phyloP scores from a whole-genome alignment of 371 early-diverging fungal genomes.

The Paraphysoderma sedebokerense region DNA sequence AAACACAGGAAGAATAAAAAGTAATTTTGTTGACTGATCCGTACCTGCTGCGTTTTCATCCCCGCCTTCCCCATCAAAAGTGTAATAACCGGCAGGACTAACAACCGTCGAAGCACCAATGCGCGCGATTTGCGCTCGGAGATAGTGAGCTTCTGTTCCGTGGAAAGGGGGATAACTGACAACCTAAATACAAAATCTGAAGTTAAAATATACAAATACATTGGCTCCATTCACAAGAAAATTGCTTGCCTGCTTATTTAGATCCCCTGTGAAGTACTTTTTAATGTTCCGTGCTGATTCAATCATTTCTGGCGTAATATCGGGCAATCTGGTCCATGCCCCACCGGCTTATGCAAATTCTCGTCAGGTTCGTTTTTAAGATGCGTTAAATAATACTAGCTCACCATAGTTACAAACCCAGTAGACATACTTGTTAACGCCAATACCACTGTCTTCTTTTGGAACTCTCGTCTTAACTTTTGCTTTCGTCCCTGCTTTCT shows the following conservation, averaged over 20 bases:
- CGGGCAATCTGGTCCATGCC: conserved; percentile 25
- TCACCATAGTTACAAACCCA: too few relatives aligned
- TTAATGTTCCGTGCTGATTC: conserved; percentile 19
- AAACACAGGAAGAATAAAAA: neutral
- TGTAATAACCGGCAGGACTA: conserved; percentile 31
- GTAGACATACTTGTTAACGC: conserved; percentile 35
- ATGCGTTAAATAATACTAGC: too few relatives aligned
- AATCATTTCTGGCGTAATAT: conserved; percentile 26
- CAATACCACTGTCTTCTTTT: conserved; percentile 14
- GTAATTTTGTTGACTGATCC: neutral
- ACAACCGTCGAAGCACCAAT: conserved; percentile 29
- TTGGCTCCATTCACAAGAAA: neutral
- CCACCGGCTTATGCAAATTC: conserved; percentile 14
- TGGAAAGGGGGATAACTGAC: conserved; percentile 26
- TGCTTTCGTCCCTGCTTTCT: too few relatives aligned
- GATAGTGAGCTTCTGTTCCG: conserved; percentile 28
- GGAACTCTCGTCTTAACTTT: too few relatives aligned
- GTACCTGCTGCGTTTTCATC: conserved; percentile 16
- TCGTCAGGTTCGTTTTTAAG: too few relatives aligned
- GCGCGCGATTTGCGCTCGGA: conserved; percentile 35
- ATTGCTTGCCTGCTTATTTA: conserved; percentile 13
- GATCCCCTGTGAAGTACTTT: conserved; percentile 28
- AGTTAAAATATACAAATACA: neutral
- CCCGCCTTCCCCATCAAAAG: conserved; percentile 25
- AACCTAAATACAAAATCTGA: too few relatives aligned